phyloP scores from a whole-genome alignment of 371 early-diverging fungal species.

The Mucor piriformis region DNA sequence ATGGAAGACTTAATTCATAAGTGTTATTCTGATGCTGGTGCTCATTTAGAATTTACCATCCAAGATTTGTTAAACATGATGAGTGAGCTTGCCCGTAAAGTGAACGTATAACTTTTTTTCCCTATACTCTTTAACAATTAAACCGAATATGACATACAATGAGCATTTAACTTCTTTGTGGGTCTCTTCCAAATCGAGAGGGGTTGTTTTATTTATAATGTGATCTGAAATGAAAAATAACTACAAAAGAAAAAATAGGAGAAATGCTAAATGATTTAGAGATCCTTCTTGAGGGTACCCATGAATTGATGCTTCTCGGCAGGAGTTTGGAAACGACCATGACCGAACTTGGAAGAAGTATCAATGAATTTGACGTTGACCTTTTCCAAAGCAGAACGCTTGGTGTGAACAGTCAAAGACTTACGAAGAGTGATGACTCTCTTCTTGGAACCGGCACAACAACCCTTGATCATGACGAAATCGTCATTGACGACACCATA shows the following conservation, averaged over 20 bases:
- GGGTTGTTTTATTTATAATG: slow-evolving; percentile 3
- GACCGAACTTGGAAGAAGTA: slow-evolving; percentile 99
- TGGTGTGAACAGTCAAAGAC: slow-evolving; percentile 93
- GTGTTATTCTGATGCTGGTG: slow-evolving; percentile 86
- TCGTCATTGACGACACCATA: slow-evolving; percentile 99
- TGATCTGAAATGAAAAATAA: background rate
- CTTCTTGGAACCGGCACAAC: slow-evolving; percentile 97
- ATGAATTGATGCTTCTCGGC: slow-evolving; percentile 98
- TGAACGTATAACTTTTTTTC: slow-evolving; percentile 32
- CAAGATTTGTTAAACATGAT: slow-evolving; percentile 78
- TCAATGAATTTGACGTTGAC: slow-evolving; percentile 98
- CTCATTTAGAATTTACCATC: slow-evolving; percentile 86
- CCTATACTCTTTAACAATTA: background rate
- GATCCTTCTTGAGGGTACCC: slow-evolving; percentile 93
- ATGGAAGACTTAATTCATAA: slow-evolving; percentile 79
- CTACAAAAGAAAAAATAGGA: background rate
- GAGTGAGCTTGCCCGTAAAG: slow-evolving; percentile 65
- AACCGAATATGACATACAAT: background rate
- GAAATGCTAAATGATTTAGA: slow-evolving; percentile 19
- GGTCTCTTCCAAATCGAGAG: background rate
- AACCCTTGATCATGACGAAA: slow-evolving; percentile 99
- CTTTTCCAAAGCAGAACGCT: slow-evolving; percentile 95
- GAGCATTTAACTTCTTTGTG: background rate
- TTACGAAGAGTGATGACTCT: slow-evolving; percentile 99
- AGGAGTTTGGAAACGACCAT: slow-evolving; percentile 99